These are phyloP conservation scores for Otatea glauca DNA, from an alignment of 176 grass and related monocot species.

Conservation along the genomic window DNA sequence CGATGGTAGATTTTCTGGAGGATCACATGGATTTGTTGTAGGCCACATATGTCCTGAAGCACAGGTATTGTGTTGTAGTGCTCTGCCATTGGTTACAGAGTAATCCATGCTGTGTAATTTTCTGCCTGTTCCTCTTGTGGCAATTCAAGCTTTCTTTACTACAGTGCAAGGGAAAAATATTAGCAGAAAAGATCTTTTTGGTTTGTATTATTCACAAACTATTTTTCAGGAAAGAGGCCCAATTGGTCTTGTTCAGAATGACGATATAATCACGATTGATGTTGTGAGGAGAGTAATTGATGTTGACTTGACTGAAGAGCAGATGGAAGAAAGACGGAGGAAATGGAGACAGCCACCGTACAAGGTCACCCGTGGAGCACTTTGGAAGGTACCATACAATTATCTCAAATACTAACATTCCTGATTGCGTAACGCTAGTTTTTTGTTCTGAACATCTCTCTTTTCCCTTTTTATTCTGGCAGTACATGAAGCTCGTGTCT, in stretches of 20 bases:
- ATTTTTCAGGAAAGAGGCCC: constrained; percentile 86
- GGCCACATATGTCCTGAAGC: constrained; percentile 98
- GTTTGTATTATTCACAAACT: constrained; percentile 39
- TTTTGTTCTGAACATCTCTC: not conserved
- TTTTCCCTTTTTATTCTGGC: constrained; percentile 4
- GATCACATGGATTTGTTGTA: constrained; percentile 98
- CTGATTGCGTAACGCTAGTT: not conserved
- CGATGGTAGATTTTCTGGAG: constrained; percentile 97
- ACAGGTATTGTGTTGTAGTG: constrained; percentile 60
- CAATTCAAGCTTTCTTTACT: constrained; percentile 22
- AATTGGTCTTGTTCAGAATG: constrained; percentile 82
- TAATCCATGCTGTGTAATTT: constrained; percentile 2
- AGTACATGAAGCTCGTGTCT: constrained; percentile 96
- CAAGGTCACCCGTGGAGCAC: constrained; percentile 65
- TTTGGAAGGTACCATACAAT: constrained; percentile 71
- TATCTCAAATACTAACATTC: constrained; percentile 6
- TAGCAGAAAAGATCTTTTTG: not conserved
- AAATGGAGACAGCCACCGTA: constrained; percentile 64
- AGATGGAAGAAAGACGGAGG: constrained; percentile 69
- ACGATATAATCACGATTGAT: constrained; percentile 88
- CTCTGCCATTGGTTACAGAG: not conserved
- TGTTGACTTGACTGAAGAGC: constrained; percentile 63
- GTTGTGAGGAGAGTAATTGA: constrained; percentile 75
- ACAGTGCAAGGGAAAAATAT: constrained; percentile 8
- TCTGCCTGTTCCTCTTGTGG: constrained; percentile 11